Base-by-base conservation (phyloP, 306 rosid species). In the Cucumis cinereus region DNA sequence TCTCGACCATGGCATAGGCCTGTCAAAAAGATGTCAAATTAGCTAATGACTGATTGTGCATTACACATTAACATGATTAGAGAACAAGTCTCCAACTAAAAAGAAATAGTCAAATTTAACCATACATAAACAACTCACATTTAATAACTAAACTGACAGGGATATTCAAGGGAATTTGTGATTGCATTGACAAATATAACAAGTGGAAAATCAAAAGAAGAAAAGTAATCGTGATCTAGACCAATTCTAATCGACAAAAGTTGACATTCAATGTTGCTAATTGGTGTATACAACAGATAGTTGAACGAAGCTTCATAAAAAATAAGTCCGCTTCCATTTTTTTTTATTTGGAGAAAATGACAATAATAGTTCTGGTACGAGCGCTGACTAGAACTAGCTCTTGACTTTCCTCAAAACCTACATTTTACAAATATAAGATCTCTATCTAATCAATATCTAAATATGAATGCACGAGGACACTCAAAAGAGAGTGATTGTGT, bases 1-100 rank as follows among this genome's bases (percentile, higher is more conserved):
- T 91, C 75, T 88, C 78, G 85, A 89, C 89, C 97, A 89, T 85
- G 63, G 76, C 77, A 84, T 88, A 84, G 20, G 86, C 96, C 98
- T 93, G 93, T 82, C 85, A 19, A 69, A 75, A 74, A 26, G 1
- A 68, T 63, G 41, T 36, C 43, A 49, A 26, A 24, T 53, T 74
- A 38, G 28, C 58, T 36, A 2, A 53, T 16, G 33, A 40, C 1
- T n/a, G 17, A 5, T 74, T 33, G 67, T 16, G 3, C 23, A n/a
- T 30, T 16, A 8, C 52, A 13, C 13, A 28, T 9, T 47, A 57
- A 8, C 41, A 66, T 19, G 38, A 24, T 50, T 19, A 6, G 36
- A 52, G 23, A 55, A 23, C n/a, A 28, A 15, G 4, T 5, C n/a
- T 19, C 8, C 8, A 7, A 16, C 11, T 2, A 17, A 54, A 36